Evolutionary conservation across 2,329 filamentous ascomycete species (phyloP).

Genomic region (Colletotrichum plurivorum): DNA sequence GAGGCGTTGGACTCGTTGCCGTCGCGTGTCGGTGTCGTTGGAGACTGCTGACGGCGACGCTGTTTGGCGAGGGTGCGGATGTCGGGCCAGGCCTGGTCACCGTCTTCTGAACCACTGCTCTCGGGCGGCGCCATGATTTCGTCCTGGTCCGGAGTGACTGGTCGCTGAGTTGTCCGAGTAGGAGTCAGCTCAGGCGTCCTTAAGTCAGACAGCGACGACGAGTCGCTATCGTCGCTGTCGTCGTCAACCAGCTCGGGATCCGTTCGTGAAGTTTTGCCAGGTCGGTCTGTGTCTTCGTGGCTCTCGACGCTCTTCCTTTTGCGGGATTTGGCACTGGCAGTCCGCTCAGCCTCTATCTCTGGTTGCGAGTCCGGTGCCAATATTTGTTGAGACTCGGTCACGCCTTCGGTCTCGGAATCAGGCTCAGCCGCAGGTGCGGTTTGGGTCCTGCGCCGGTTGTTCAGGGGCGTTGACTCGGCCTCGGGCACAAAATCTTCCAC

Average conservation of each 20-base stretch:
- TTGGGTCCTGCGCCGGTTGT: constrained; percentile 61
- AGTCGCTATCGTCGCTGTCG: constrained; percentile 44
- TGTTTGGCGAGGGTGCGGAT: constrained; percentile 65
- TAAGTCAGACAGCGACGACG: constrained; percentile 54
- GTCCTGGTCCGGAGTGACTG: constrained; percentile 62
- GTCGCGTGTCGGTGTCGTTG: constrained; percentile 54
- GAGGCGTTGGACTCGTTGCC: constrained; percentile 69
- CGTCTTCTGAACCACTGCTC: constrained; percentile 65
- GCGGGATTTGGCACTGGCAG: constrained; percentile 56
- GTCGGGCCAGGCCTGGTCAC: constrained; percentile 65
- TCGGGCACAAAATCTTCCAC: constrained; percentile 67
- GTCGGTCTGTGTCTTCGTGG: constrained; percentile 54
- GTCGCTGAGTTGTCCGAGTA: constrained; percentile 46
- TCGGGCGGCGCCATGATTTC: constrained; percentile 68
- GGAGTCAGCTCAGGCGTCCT: constrained; percentile 53
- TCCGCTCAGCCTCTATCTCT: constrained; percentile 42
- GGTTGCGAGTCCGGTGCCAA: constrained; percentile 45
- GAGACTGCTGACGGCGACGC: constrained; percentile 53
- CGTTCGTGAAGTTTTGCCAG: constrained; percentile 53
- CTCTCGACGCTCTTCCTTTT: constrained; percentile 71
- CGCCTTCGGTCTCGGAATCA: constrained; percentile 36
- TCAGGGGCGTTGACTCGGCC: constrained; percentile 76
- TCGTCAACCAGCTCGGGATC: constrained; percentile 43
- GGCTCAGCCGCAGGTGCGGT: constrained; percentile 42
- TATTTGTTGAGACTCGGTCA: constrained; percentile 43